Evolutionary conservation across 2,329 filamentous ascomycete species (phyloP), one percentile per base, ranked within the genome.

Genomic region (Fusarium xylarioides): DNA sequence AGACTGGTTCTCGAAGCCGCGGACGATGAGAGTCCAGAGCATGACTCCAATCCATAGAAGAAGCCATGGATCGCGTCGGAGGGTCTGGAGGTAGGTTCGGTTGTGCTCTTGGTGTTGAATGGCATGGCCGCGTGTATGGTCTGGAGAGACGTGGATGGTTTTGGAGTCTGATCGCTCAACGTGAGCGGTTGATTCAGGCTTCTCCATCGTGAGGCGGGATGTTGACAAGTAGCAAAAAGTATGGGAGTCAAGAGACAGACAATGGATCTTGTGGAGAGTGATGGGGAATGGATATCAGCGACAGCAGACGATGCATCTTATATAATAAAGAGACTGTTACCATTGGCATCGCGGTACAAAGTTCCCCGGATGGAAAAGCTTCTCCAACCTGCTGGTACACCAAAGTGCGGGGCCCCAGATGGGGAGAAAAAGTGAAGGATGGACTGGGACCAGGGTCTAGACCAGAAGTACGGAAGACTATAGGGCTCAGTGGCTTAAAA

Each of bases 41-140:
- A 79, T 79, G 7, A 79, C 76, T 4, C 73, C 77, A 4, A 78
- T 77, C 78, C 77, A 80, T 35, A 80, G 71, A 2, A 80, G 66
- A 19, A 80, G 77, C 66, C 75, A 73, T 23, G 78, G 78, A 30
- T 80, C 78, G 7, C 72, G 71, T 9, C 75, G 76, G 1, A 80
- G 62, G 4, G 78, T 78, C 49, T 80, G 63, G 7, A 66, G 12
- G 38, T 77, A 77, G 1, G 74, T 77, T 32, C 76, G 58, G 21
- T 73, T 80, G 16, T 77, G 75, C 21, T 80, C 78, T 40, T 80
- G 74, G 15, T 79, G 75, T 18, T 80, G 78, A 19, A 80, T 76
- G 6, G 79, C 78, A 26, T 79, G 79, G 4, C 75, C 75, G n/a
- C 68, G 68, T 2, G 55, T 70, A 4, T 66, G 66, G 5, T 66